Evolutionary conservation across 768 basidiomycete genomes (phyloP), one percentile per base, ranked within the genome.

Genomic region (Trametes sanguinea): DNA sequence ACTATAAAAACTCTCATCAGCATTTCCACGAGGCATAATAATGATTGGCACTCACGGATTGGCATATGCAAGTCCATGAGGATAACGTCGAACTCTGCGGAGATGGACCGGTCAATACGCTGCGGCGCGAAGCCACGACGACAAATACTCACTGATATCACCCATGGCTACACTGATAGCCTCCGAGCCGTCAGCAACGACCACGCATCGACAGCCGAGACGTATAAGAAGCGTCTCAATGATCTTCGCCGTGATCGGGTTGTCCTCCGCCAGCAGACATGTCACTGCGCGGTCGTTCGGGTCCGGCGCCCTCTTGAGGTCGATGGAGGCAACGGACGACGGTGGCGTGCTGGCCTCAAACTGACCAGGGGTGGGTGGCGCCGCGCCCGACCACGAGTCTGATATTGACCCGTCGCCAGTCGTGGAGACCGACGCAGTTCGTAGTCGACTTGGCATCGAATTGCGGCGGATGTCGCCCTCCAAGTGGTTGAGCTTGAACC

Each of bases 121-220:
- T n/a, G 56, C 43, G 57, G 57, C 40, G 37, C 42, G 44, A 33
- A 57, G 7, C 22, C 44, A 52, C 48, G 40, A 61, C 40, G 53
- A 66, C 60, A 33, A 54, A 64, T 45, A 85, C 93, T 77, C 72
- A 97, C 95, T 94, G 76, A 98, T 97, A 70, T 95, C 94, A 48
- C 94, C 94, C 86, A 97, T 95, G 2, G 95, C 95, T 52, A 98
- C 93, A 65, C 95, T 94, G 69, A 98, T 89, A 22, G 97, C 97
- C 75, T 97, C 94, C 4, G 95, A 94, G 7, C 97, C 97, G 76
- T 98, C 95, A 45, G 94, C 86, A 16, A 98, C 97, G 8, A 98
- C 92, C 9, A 98, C 89, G 73, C 93, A 94, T 16, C 95, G 89
- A 74, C 96, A 98, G 1, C 97, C 97, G 62, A 98, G 84, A 39